Evolutionary conservation across 257 asterid genomes (phyloP), one percentile per base, ranked within the genome.

Genomic region (Rhazya stricta): DNA sequence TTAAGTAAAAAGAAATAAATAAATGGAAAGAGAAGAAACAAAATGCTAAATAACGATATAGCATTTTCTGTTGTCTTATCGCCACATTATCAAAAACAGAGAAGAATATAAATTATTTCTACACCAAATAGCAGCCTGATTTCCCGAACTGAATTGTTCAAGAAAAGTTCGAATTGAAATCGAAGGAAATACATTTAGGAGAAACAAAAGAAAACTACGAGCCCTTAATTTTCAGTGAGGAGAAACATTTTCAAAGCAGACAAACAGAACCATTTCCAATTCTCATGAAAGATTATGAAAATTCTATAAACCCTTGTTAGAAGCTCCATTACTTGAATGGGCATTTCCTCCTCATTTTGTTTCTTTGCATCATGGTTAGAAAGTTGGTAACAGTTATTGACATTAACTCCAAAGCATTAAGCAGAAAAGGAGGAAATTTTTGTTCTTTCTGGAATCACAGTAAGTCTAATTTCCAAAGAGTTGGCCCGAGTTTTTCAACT

Each of bases 311-410:
- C 30, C 46, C 16, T 18, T n/a, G 45, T 41, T 29, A 67, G 36
- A n/a, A 41, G 42, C 45, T 71, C 71, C 67, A 67, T 74, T 71
- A 23, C 71, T 39, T 32, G 68, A 39, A 61, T 27, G 56, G 72
- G 57, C 45, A 25, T 19, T 53, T 69, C 15, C 27, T 45, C 30
- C 16, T 58, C 16, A 25, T 0, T 69, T 46, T 29, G 23, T 46
- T 42, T 51, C 15, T 34, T 57, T 73, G 43, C n/a, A n/a, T 19
- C 63, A 16, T 61, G 50, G 27, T 34, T 63, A 45, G 34, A 32
- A 21, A 18, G 3, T 50, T 4, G 39, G 45, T 2, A 48, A 53
- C 45, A 39, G 21, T 54, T 76, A 65, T 39, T 27, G 9, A 56
- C 69, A 76, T 45, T 10, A 25, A 67, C 23, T 5, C 74, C 32